Evolutionary conservation across 2,329 filamentous ascomycete species (phyloP), one percentile per base, ranked within the genome.

Genomic region (Colletotrichum shisoi): DNA sequence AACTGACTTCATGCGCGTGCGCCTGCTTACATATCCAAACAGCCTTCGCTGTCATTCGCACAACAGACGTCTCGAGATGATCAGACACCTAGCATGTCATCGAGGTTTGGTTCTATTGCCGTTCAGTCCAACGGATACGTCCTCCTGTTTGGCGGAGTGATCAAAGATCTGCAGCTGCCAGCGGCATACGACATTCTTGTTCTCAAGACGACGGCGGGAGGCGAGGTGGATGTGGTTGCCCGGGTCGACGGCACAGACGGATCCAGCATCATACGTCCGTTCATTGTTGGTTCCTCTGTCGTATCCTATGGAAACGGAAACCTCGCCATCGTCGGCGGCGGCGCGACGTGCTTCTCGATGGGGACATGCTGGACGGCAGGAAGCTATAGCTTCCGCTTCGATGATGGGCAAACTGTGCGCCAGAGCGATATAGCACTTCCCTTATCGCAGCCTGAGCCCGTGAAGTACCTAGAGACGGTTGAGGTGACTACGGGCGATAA

Each of bases 331-430:
- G 77, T 91, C 54, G 93, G 93, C 1, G 94, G 94, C 17, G 94
- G 93, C 44, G 92, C 91, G 17, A 92, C 93, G 0, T 96, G 93
- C 76, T 96, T 96, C 80, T 93, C 92, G 0, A 96, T 96, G 84
- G 93, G 93, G 1, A 91, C 91, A 7, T 93, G 87, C 73, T 96
- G 92, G 91, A 94, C 93, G 57, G 82, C 83, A 39, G 87, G 87
- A 1, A 80, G 83, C 13, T 89, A 81, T 57, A 75, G 78, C 2
- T 72, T 88, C 24, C 58, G 68, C 6, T 53, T 74, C 3, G 60
- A 65, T 39, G 39, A 48, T 6, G 24, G 21, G 9, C 45, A 11
- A n/a, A 17, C 53, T 19, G n/a, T 21, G 11, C 24, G 21, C 8
- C 53, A 27, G 19, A 34, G 27, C 5, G 19, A 17, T 27, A 12